Conservation (phyloP, 805 yeast genomes). For the Candida taoyuanica region DNA sequence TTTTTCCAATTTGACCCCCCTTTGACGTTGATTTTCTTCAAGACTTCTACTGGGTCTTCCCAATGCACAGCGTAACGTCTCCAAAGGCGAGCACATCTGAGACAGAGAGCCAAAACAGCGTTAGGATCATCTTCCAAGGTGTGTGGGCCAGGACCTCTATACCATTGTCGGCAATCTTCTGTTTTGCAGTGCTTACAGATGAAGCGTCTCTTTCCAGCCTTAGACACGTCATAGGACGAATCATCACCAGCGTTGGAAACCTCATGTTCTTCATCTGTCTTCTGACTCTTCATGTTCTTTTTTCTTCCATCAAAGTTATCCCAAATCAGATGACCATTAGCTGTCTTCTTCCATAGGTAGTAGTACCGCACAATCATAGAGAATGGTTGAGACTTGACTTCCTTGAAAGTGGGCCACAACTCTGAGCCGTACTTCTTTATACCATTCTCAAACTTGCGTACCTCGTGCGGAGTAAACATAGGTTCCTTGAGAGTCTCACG, state of each 20-base stretch:
- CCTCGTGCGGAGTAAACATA: slow-evolving; percentile 59
- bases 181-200: slow-evolving; percentile 73
- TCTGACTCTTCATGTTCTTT: slow-evolving; percentile 42
- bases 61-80: slow-evolving; percentile 82
- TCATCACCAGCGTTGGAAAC: slow-evolving; percentile 50
- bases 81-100: slow-evolving; percentile 89
- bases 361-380: slow-evolving; percentile 83
- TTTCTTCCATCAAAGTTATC: slow-evolving; percentile 74
- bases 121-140: slow-evolving; percentile 30
- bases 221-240: slow-evolving; percentile 59
- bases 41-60: slow-evolving; percentile 72
- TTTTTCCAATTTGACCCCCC: slow-evolving; percentile 54
- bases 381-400: slow-evolving; percentile 67
- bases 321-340: slow-evolving; percentile 73
- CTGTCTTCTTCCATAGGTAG: slow-evolving; percentile 88
- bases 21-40: slow-evolving; percentile 39
- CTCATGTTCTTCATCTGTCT: slow-evolving; percentile 24
- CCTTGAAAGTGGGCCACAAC: slow-evolving; percentile 63
- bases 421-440: slow-evolving; percentile 74
- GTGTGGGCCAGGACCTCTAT: slow-evolving; percentile 59
- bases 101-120: slow-evolving; percentile 61
- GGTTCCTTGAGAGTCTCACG: slow-evolving; percentile 71
- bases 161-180: slow-evolving; percentile 56
- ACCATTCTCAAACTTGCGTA: slow-evolving; percentile 66
- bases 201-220: slow-evolving; percentile 40